Evolutionary conservation across 495 filamentous ascomycete genomes (phyloP).

Genomic region (Corynascus novoguineensis): DNA sequence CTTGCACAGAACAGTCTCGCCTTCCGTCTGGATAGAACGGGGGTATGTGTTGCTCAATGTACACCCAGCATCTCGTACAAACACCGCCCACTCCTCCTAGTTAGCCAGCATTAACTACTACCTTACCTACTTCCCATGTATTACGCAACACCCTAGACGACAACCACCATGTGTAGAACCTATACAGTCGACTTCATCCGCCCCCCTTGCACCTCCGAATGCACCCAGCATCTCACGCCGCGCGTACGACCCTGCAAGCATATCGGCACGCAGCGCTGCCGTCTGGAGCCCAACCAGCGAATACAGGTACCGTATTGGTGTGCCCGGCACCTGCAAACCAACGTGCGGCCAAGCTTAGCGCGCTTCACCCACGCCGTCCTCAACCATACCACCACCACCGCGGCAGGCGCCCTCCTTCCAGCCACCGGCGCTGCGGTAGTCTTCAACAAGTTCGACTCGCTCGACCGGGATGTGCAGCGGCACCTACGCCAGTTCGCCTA

Average conservation of each 20-base stretch:
- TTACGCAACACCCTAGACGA: not conserved
- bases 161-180: not conserved
- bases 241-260: not conserved
- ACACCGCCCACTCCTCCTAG: no score
- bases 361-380: not conserved
- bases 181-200: not conserved
- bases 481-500: not conserved
- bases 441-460: not conserved
- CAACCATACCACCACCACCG: not conserved
- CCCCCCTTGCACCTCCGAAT: not conserved
- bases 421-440: not conserved
- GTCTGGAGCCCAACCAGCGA: not conserved
- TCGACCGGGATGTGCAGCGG: not conserved
- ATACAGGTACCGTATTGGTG: not conserved
- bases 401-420: no score
- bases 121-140: not conserved
- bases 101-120: no score
- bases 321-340: not conserved
- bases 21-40: no score
- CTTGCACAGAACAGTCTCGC: no score
- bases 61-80: no score
- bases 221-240: not conserved
- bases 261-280: not conserved
- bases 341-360: not conserved
- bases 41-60: no score